Percentiles rank a stretch among this genome's conserved stretches.
These are phyloP conservation scores for Candida railenensis DNA, from an alignment of 805 yeast species.

Conservation along the genomic window DNA sequence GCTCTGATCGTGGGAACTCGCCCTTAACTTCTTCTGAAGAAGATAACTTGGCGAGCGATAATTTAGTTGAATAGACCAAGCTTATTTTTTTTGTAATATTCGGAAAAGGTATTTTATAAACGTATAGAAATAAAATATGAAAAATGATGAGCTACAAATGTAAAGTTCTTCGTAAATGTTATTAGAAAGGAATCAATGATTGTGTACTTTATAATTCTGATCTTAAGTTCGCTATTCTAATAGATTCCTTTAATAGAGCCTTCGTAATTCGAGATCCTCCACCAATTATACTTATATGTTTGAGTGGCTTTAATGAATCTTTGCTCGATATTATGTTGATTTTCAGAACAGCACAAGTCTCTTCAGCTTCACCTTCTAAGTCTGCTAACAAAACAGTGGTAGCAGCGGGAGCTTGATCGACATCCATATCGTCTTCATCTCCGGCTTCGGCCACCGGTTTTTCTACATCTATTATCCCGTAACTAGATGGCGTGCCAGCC, in stretches of 20 bases:
- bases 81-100: no score
- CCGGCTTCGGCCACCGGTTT: slow-evolving; percentile 29
- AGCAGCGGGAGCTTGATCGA: slow-evolving; percentile 11
- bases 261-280: slow-evolving; percentile 47
- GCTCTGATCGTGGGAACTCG: neutral
- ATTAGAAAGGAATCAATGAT: no score
- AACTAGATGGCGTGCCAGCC: slow-evolving; percentile 48
- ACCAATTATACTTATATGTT: slow-evolving; percentile 49
- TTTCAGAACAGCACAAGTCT: slow-evolving; percentile 53
- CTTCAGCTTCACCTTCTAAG: slow-evolving; percentile 84
- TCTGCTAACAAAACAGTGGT: slow-evolving; percentile 59
- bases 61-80: neutral
- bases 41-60: slow-evolving; percentile 7
- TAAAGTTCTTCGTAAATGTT: neutral
- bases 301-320: slow-evolving; percentile 20
- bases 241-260: slow-evolving; percentile 46
- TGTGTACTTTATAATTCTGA: slow-evolving; percentile 25
- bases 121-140: neutral
- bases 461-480: slow-evolving; percentile 55
- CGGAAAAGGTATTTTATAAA: neutral
- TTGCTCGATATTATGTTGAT: slow-evolving; percentile 43
- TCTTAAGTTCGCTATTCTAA: slow-evolving; percentile 49
- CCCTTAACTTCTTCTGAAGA: slow-evolving; percentile 8
- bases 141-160: neutral
- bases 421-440: slow-evolving; percentile 31